Evolutionary conservation across 2,329 filamentous ascomycete genomes (phyloP).

Genomic region (Colletotrichum tropicale): DNA sequence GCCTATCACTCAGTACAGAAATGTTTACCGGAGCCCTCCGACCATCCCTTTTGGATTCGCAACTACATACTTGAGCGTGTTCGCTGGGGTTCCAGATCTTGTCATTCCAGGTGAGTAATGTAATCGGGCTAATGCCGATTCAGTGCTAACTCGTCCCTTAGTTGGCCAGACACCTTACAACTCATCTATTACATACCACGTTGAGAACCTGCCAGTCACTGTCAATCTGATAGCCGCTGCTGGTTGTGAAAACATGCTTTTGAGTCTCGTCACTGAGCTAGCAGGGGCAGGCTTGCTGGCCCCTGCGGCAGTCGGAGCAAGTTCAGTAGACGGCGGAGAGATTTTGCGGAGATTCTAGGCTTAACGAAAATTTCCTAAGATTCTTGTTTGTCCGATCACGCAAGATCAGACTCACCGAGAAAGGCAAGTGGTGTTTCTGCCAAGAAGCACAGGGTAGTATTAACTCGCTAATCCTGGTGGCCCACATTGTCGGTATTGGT

Average conservation of each 20-base stretch:
- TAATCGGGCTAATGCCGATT: constrained; percentile 38
- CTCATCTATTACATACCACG: constrained; percentile 46
- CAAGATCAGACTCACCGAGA: not conserved
- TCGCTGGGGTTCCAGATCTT: constrained; percentile 23
- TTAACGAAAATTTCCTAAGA: too few relatives aligned
- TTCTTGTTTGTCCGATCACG: not conserved
- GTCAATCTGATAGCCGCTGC: constrained; percentile 61
- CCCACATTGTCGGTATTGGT: not conserved
- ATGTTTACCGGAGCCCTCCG: not conserved
- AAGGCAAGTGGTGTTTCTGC: not conserved
- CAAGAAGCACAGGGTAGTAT: not conserved
- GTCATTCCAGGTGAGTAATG: constrained; percentile 40
- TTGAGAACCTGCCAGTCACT: constrained; percentile 58
- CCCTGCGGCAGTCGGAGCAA: not conserved
- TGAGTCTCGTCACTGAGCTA: constrained; percentile 55
- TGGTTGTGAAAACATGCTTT: constrained; percentile 66
- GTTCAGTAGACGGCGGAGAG: not conserved
- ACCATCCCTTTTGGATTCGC: constrained; percentile 39
- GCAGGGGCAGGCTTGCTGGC: not conserved
- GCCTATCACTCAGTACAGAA: not conserved
- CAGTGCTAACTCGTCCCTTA: not conserved
- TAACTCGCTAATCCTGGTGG: not conserved
- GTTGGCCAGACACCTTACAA: constrained; percentile 36
- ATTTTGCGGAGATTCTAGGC: not conserved
- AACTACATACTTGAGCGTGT: constrained; percentile 14